Percentiles rank a stretch among this genome's conserved stretches.
Conservation (phyloP, 805 yeast species). For the Schizosaccharomyces japonicus region DNA sequence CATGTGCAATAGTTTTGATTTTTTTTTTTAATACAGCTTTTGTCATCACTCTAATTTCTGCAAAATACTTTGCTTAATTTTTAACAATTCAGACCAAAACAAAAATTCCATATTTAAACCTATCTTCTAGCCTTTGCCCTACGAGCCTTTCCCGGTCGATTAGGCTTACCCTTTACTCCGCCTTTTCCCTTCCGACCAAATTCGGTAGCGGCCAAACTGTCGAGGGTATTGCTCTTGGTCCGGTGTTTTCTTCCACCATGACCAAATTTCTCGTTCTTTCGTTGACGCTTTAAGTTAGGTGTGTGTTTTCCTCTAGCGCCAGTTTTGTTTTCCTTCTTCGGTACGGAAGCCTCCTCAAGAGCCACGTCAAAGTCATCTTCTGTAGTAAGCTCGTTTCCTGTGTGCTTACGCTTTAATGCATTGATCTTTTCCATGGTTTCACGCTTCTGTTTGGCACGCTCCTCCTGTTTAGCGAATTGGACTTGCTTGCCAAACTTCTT, state of each 20-base stretch:
- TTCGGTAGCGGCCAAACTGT: conserved; percentile 18
- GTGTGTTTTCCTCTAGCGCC: not conserved
- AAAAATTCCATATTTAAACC: too few relatives aligned
- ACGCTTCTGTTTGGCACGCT: conserved; percentile 77
- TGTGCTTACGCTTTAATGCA: conserved; percentile 56
- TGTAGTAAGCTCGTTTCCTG: conserved; percentile 40
- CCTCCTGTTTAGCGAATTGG: conserved; percentile 76
- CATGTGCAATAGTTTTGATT: too few relatives aligned
- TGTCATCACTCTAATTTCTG: too few relatives aligned
- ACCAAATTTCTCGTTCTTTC: conserved; percentile 54
- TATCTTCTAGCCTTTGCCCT: not conserved
- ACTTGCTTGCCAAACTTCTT: conserved; percentile 96
- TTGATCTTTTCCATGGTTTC: conserved; percentile 78
- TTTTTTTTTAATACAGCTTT: too few relatives aligned
- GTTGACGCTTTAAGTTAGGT: conserved; percentile 25
- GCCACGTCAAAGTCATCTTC: conserved; percentile 71
- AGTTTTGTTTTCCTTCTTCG: conserved; percentile 21
- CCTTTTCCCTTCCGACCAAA: not conserved
- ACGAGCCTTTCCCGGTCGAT: not conserved
- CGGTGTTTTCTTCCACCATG: conserved; percentile 57
- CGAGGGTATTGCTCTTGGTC: conserved; percentile 47
- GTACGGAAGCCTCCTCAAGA: conserved; percentile 67
- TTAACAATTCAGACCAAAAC: too few relatives aligned
- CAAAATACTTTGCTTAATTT: too few relatives aligned
- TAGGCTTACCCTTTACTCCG: not conserved